A percentile compares a stretch with the other conserved stretches of the same genome.
Evolutionary conservation across 1,139 yeast genomes (phyloP).

Genomic region (Pneumocystis murina): DNA sequence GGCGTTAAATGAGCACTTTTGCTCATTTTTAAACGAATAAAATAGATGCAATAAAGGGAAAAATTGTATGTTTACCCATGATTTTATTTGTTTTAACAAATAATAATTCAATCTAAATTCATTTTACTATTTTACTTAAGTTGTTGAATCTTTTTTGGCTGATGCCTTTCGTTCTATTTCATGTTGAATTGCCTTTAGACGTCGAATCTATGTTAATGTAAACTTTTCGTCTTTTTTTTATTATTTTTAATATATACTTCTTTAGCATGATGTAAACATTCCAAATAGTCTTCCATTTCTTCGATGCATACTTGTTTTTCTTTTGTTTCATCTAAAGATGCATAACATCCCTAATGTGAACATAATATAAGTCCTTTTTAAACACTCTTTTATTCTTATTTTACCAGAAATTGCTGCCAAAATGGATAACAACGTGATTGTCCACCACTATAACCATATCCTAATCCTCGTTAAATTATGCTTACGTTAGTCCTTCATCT

Average conservation of each 20-base stretch:
- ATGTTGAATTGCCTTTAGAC: not conserved
- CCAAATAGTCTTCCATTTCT: conserved; percentile 33
- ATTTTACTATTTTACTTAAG: no score
- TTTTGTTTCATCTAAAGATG: conserved; percentile 1
- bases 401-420: conserved; percentile 9
- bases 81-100: not conserved
- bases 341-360: not conserved
- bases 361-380: no score
- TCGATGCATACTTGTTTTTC: conserved; percentile 25
- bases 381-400: not conserved
- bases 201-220: not conserved
- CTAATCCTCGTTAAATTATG: conserved; percentile 22
- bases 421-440: conserved; percentile 34
- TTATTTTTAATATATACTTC: conserved; percentile 20
- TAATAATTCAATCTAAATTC: no score
- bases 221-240: no score
- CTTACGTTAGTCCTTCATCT: not conserved
- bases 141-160: not conserved
- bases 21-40: no score
- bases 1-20: not conserved
- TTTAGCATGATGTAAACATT: conserved; percentile 35
- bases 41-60: no score
- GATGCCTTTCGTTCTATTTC: not conserved
- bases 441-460: conserved; percentile 32
- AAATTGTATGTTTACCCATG: no score